Percentiles rank a stretch among this genome's conserved stretches.
phyloP scores from a whole-genome alignment of 2,329 filamentous ascomycete species.

The Fusarium pilosicola region DNA sequence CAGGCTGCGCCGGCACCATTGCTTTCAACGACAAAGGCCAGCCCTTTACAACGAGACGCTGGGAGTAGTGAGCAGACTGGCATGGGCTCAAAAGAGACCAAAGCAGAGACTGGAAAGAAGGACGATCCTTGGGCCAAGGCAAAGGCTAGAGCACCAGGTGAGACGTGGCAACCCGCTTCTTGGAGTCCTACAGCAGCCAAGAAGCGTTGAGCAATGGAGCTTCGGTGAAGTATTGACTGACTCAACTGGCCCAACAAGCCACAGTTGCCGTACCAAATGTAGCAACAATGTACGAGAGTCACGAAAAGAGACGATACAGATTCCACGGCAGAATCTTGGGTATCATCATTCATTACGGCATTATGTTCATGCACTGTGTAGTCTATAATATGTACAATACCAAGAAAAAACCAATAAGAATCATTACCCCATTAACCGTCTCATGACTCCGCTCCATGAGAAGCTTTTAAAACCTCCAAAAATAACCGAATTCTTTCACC shows the following conservation, averaged over 20 bases:
- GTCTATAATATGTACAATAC: constrained; percentile 37
- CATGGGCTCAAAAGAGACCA: not conserved
- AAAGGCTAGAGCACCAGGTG: constrained; percentile 60
- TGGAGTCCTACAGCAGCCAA: constrained; percentile 64
- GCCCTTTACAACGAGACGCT: constrained; percentile 3
- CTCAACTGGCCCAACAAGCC: not conserved
- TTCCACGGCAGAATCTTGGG: not conserved
- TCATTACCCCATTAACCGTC: not conserved
- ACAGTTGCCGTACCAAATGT: not conserved
- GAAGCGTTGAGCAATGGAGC: constrained; percentile 37
- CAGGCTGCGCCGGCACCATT: constrained; percentile 32
- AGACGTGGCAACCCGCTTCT: constrained; percentile 73
- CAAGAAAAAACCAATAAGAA: constrained; percentile 2
- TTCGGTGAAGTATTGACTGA: not conserved
- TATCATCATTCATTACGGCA: constrained; percentile 41
- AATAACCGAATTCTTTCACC: constrained; percentile 55
- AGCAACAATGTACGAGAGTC: constrained; percentile 27
- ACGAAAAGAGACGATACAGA: not conserved
- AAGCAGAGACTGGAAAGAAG: constrained; percentile 24
- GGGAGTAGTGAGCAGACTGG: constrained; percentile 5
- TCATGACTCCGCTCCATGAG: constrained; percentile 28
- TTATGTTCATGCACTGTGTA: constrained; percentile 38
- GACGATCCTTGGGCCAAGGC: constrained; percentile 69
- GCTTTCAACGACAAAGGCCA: constrained; percentile 17
- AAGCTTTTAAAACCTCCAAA: constrained; percentile 48